Evolutionary conservation across 2,329 filamentous ascomycete species (phyloP), one percentile per base, ranked within the genome.

Genomic region (Trichoderma guizhouense): DNA sequence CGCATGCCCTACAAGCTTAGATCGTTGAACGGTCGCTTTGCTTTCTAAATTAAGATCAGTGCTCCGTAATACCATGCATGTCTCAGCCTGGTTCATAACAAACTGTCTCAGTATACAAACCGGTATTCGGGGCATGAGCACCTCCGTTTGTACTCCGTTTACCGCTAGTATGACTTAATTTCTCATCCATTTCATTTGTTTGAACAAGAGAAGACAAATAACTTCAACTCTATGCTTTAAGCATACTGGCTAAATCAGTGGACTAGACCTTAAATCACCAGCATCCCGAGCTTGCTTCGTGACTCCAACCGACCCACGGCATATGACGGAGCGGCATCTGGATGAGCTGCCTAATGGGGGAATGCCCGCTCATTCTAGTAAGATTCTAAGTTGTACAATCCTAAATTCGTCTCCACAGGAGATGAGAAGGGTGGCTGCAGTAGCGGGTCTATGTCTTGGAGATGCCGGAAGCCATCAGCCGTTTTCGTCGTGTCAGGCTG

Each of bases 271-370:
- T 57, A 60, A 34, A 47, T 47, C n/a, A 47, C 26, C 24, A 15
- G 9, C 18, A 43, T n/a, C 28, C 53, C 34, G 24, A 36, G 12
- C 53, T 58, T 58, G 18, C 32, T 47, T 68, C 14, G 34, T 60
- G 24, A 60, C 24, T 32, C 24, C 24, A 43, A 36, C 58, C 24
- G 36, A 26, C 60, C 15, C 28, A 57, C 64, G 34, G 34, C 65
- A 32, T 43, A 32, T 24, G 34, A 43, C 24, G 34, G 53, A 32
- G 24, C 24, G 34, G 32, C 51, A 58, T 9, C 51, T 43, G 26
- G 11, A 32, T 39, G 64, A 67, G 53, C 64, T 68, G 26, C 65
- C 65, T 68, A 60, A 68, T 60, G 65, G 32, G 53, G 64, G 26
- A 60, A 58, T 68, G 53, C 11, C 24, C 34, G 32, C 6, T 43